These are phyloP conservation scores for Plasmodium relictum DNA, from an alignment of 169 alveolate species.

Conservation along the genomic window DNA sequence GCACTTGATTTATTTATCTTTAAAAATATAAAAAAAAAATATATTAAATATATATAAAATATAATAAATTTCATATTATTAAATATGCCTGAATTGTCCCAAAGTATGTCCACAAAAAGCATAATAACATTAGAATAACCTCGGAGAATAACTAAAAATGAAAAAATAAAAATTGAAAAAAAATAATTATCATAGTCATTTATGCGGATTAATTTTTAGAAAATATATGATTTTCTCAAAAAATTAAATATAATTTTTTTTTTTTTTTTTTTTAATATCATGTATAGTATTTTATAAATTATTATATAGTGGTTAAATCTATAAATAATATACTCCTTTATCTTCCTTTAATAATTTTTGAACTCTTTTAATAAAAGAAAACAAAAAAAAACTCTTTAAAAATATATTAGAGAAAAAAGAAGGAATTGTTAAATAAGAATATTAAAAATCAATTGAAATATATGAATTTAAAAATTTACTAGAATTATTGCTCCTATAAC, in stretches of 20 bases:
- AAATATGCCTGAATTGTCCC: slow-evolving; percentile 68
- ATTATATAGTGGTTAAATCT: not conserved
- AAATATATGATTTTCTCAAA: too few relatives aligned
- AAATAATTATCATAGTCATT: not conserved
- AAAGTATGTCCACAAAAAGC: slow-evolving; percentile 68
- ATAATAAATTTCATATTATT: not conserved
- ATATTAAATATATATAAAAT: not conserved
- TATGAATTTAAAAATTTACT: slow-evolving; percentile 30
- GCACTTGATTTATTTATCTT: slow-evolving; percentile 67
- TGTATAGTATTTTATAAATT: not conserved
- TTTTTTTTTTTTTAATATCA: not conserved
- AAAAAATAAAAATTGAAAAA: not conserved
- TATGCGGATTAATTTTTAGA: too few relatives aligned
- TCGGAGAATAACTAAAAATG: slow-evolving; percentile 47
- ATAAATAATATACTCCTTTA: slow-evolving; percentile 40
- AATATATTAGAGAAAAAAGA: not conserved
- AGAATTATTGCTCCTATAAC: slow-evolving; percentile 64
- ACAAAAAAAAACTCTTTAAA: slow-evolving; percentile 62
- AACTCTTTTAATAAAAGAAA: slow-evolving; percentile 61
- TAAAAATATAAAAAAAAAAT: slow-evolving; percentile 15
- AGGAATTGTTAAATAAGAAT: not conserved
- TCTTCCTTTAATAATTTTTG: slow-evolving; percentile 60
- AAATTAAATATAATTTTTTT: too few relatives aligned
- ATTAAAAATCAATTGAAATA: not conserved
- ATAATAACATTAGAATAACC: slow-evolving; percentile 54